Percentiles rank a stretch among this genome's conserved stretches.
Evolutionary conservation across 2,329 filamentous ascomycete species (phyloP).

Genomic region (Hypoxylon sp.): DNA sequence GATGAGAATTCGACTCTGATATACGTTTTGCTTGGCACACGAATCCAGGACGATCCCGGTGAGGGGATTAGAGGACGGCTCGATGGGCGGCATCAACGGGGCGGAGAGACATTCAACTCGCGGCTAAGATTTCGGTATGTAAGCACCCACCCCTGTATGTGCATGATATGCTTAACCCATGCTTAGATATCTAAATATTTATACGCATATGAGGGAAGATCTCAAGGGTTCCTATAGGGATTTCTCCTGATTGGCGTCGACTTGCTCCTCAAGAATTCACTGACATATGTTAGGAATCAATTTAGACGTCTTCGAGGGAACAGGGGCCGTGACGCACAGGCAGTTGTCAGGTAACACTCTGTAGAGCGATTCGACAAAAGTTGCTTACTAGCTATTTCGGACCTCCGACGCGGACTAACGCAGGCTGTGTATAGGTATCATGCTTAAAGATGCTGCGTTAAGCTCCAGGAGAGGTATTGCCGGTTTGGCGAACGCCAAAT

Average conservation of each 20-base stretch:
- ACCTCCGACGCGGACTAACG: too few relatives aligned
- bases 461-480: too few relatives aligned
- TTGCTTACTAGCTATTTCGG: background rate
- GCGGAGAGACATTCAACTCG: background rate
- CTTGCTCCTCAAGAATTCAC: too few relatives aligned
- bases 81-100: background rate
- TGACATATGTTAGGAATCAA: background rate
- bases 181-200: too few relatives aligned
- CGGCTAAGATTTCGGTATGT: conserved; percentile 19
- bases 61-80: conserved; percentile 8
- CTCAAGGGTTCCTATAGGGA: background rate
- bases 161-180: background rate
- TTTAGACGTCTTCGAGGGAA: conserved; percentile 1
- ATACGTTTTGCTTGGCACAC: background rate
- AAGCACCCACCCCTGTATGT: conserved; percentile 4
- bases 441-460: too few relatives aligned
- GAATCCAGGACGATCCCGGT: background rate
- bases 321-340: background rate
- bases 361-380: background rate
- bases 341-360: background rate
- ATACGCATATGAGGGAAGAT: background rate
- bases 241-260: too few relatives aligned
- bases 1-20: background rate
- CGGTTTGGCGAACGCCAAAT: too few relatives aligned
- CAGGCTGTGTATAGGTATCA: too few relatives aligned